Base-by-base conservation (phyloP, 305 asterid species). In the Galium porrigens region DNA sequence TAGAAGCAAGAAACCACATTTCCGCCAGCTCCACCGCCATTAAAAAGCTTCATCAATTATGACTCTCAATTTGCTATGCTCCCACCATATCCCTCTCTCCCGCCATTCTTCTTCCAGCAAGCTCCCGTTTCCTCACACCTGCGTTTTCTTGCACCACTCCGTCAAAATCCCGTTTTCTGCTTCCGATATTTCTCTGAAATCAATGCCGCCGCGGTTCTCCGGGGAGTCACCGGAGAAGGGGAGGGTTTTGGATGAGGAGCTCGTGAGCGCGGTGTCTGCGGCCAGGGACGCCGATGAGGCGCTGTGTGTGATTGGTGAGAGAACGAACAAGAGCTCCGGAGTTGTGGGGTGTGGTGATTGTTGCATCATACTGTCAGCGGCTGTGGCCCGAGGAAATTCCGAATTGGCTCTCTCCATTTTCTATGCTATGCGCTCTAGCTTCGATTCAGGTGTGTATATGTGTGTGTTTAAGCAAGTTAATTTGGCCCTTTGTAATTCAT, bases 371-470 rank as follows among this genome's bases (percentile, higher is more conserved):
- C 79, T 91, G n/a, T 73, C 87, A 5, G 84, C 92, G 12, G 96
- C 98, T 17, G 84, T 88, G 79, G 90, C 82, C 58, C 79, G 90
- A 17, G 86, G 85, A 71, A 91, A 86, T 79, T 87, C 85, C 70
- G 96, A 86, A 34, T 68, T 91, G 85, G 94, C 97, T 4, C 86
- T 88, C 66, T 86, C 95, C 3, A 82, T 91, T 0, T 91, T 86
- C 83, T 77, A 78, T 62, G 91, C 95, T 72, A 88, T 86, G 97
- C 92, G 92, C 61, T 80, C 90, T 53, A 82, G 81, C 77, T 85
- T 91, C 37, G 83, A 72, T 63, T 70, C 88, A 60, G 90, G 95
- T 86, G 65, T 32, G 12, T 51, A n/a, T 41, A n/a, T 61, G 37
- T 11, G 30, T n/a, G 15, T 11, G 15, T 44, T 3, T 9, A 11